These are phyloP conservation scores for Aspergillus pseudoglaucus DNA, from an alignment of 2,329 filamentous ascomycete species.

Conservation along the genomic window DNA sequence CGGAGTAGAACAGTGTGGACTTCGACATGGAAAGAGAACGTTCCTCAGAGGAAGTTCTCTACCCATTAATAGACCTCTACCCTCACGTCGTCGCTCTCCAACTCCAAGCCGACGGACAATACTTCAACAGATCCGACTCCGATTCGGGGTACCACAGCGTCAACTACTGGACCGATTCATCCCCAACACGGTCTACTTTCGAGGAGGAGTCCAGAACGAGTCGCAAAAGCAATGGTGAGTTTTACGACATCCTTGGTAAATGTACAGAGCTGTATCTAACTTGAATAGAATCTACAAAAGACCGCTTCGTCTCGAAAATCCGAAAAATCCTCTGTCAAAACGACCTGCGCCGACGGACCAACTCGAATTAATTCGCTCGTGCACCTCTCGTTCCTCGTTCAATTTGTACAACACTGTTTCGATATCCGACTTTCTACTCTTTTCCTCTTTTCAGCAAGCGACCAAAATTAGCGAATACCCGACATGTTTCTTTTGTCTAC, in stretches of 20 bases:
- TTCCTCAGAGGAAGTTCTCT: constrained; percentile 24
- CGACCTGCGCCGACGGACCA: constrained; percentile 20
- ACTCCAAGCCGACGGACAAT: constrained; percentile 23
- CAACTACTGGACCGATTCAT: constrained; percentile 27
- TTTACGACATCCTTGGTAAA: constrained; percentile 2
- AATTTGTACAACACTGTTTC: background rate
- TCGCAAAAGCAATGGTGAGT: constrained; percentile 23
- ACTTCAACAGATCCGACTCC: constrained; percentile 10
- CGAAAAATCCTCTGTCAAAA: constrained; percentile 28
- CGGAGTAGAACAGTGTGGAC: constrained; percentile 18
- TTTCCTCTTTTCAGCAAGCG: background rate
- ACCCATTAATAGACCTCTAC: constrained; percentile 28
- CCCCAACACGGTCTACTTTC: constrained; percentile 19
- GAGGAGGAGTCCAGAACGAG: constrained; percentile 13
- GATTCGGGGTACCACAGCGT: constrained; percentile 24
- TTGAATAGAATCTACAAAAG: constrained; percentile 17
- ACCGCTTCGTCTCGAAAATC: constrained; percentile 26
- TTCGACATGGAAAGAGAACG: constrained; percentile 22
- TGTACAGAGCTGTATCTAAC: constrained; percentile 6
- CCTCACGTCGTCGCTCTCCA: constrained; percentile 33
- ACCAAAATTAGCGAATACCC: no score
- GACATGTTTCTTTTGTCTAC: no score
- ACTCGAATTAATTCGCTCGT: constrained; percentile 5
- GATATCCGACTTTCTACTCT: background rate
- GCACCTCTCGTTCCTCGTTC: background rate